A percentile compares a stretch with the other conserved stretches of the same genome.
Evolutionary conservation across 495 filamentous ascomycete species (phyloP).

Genomic region (Bathelium albidoporum): DNA sequence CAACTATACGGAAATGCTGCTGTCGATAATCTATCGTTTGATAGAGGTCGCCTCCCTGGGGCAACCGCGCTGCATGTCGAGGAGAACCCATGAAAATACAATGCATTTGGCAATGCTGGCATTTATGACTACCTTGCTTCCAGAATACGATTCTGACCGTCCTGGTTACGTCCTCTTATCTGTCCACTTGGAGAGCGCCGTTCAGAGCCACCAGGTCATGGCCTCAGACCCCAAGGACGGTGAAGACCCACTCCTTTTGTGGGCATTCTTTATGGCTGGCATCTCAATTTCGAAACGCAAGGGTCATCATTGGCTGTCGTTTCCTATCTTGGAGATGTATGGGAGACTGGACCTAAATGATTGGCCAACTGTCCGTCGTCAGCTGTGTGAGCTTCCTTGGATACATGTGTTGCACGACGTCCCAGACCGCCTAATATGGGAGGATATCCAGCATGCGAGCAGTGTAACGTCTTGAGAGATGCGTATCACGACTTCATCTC

Average conservation of each 20-base stretch:
- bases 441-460: background rate
- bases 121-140: background rate
- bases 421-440: background rate
- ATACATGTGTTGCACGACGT: background rate
- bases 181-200: background rate
- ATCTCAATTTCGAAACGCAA: background rate
- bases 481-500: background rate
- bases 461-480: background rate
- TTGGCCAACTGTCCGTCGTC: background rate
- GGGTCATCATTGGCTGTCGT: background rate
- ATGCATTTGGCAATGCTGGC: background rate
- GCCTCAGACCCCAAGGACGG: background rate
- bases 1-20: background rate
- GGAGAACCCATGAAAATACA: background rate
- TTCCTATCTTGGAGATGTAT: background rate
- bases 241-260: background rate
- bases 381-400: background rate
- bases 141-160: background rate
- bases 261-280: background rate
- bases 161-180: background rate
- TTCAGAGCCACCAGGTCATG: background rate
- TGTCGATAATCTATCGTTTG: background rate
- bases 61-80: background rate
- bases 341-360: conserved; percentile 1
- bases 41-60: background rate